Evolutionary conservation across 2,329 filamentous ascomycete species (phyloP), one percentile per base, ranked within the genome.

Genomic region (Paecilomyces dactylethromorphus): DNA sequence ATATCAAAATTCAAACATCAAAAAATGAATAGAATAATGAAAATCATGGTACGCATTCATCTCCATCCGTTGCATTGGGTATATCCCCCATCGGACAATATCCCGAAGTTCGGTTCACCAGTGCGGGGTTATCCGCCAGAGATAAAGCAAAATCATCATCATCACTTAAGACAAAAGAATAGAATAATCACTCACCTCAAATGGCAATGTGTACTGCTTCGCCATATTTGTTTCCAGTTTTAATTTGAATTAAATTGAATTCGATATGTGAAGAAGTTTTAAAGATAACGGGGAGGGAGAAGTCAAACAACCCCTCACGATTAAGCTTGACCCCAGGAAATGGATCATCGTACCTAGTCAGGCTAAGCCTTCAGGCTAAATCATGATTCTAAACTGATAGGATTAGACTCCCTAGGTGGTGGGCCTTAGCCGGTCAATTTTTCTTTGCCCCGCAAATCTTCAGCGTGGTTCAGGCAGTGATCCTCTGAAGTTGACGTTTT

Each of bases 121-220:
- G n/a, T 45, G 39, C 39, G 39, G 39, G n/a, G 39, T 45, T 45
- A n/a, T 21, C 39, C 39, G 1, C 39, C 18, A 45, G 5, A 45
- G 39, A 45, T 45, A 18, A n/a, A 45, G 4, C 3, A 45, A 7
- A 29, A 29, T 3, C 26, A 4, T 29, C 26, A 2, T 29, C 26
- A 29, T 29, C 1, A 29, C 18, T n/a, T 18, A 45, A 21, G 54
- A 21, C 31, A 1, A 56, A 22, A 49, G 58, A n/a, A 59, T 39
- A 45, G 13, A 6, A 29, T 15, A 0, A 31, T 51, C 10, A 53
- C 63, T 59, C 68, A 76, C 74, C 68, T 73, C 63, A 61, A 76
- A 76, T 3, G 74, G 74, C 2, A 76, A 60, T 54, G 74, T 57
- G 45, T 76, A 76, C 45, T 74, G 58, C 12, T 67, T 66, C 29